Conservation (phyloP, 2,329 filamentous ascomycete species). For the Polytolypa hystricis region DNA sequence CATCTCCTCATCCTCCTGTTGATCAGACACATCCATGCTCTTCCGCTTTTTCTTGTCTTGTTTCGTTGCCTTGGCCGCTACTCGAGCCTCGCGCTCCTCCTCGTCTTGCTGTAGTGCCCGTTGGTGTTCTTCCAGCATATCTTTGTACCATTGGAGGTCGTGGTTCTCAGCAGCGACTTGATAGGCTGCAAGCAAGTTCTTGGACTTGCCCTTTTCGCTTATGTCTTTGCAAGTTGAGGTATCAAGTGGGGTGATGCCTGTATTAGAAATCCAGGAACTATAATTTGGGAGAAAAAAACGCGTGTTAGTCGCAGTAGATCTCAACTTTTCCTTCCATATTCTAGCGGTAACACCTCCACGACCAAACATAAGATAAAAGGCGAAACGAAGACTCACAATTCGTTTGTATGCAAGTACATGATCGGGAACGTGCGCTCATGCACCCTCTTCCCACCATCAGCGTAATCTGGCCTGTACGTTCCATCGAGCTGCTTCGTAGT, state of each 20-base stretch:
- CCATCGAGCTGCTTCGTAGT: constrained; percentile 74
- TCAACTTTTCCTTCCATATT: background rate
- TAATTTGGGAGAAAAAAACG: constrained; percentile 1
- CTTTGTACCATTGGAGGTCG: constrained; percentile 72
- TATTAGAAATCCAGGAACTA: constrained; percentile 88
- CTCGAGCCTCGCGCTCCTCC: constrained; percentile 55
- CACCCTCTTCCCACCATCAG: constrained; percentile 75
- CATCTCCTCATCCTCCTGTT: constrained; percentile 46
- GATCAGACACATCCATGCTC: constrained; percentile 36
- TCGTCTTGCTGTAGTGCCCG: constrained; percentile 44
- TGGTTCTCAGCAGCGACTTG: constrained; percentile 67
- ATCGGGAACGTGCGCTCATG: constrained; percentile 81
- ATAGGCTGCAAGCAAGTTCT: constrained; percentile 69
- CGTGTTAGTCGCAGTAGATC: constrained; percentile 11
- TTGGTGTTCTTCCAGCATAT: constrained; percentile 53
- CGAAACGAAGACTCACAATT: constrained; percentile 63
- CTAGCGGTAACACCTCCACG: background rate
- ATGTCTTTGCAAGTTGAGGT: constrained; percentile 57
- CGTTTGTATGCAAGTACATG: constrained; percentile 91
- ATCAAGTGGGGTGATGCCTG: constrained; percentile 66
- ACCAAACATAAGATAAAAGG: background rate
- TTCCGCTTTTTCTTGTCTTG: constrained; percentile 41
- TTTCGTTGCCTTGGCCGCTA: constrained; percentile 47
- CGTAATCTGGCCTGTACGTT: constrained; percentile 75
- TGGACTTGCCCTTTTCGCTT: constrained; percentile 64